Evolutionary conservation across 108 stramenopile species (phyloP).

Genomic region (Cyclostephanos invisitatus): DNA sequence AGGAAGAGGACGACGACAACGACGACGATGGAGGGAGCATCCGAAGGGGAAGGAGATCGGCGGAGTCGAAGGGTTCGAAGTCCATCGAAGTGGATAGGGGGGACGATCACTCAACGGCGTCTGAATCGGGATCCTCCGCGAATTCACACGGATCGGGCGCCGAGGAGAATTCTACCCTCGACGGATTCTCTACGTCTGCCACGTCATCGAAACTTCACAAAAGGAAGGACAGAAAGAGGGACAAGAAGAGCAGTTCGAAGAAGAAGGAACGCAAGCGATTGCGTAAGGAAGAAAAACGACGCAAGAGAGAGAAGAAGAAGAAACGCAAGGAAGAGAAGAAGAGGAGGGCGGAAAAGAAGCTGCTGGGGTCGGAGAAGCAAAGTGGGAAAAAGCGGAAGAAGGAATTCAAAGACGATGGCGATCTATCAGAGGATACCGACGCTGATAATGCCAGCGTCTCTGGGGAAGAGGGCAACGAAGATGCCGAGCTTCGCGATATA

Average conservation of each 20-base stretch:
- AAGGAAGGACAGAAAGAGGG: conserved; percentile 15
- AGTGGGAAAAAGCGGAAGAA: conserved; percentile 27
- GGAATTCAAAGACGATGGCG: neutral
- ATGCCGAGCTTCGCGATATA: neutral
- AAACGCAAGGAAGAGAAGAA: conserved; percentile 17
- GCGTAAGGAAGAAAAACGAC: conserved; percentile 25
- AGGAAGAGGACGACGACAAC: neutral
- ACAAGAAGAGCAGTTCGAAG: neutral
- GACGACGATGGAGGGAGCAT: neutral
- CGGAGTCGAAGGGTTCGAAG: neutral
- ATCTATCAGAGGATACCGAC: neutral
- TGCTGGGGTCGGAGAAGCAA: conserved; percentile 5
- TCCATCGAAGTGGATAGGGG: conserved; percentile 10
- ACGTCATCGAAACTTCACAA: conserved; percentile 23
- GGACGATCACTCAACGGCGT: conserved; percentile 15
- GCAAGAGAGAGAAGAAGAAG: conserved; percentile 33
- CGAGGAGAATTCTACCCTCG: conserved; percentile 11
- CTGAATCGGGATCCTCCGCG: conserved; percentile 26
- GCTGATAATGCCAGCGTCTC: neutral
- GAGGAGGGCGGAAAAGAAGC: conserved; percentile 22
- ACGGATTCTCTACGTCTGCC: conserved; percentile 44
- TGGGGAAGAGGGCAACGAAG: neutral
- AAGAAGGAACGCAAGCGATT: conserved; percentile 27
- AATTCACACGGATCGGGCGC: conserved; percentile 13
- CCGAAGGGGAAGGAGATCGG: neutral